Evolutionary conservation across 768 basidiomycete species (phyloP).

Genomic region (Krasilnikovozyma curviuscula): DNA sequence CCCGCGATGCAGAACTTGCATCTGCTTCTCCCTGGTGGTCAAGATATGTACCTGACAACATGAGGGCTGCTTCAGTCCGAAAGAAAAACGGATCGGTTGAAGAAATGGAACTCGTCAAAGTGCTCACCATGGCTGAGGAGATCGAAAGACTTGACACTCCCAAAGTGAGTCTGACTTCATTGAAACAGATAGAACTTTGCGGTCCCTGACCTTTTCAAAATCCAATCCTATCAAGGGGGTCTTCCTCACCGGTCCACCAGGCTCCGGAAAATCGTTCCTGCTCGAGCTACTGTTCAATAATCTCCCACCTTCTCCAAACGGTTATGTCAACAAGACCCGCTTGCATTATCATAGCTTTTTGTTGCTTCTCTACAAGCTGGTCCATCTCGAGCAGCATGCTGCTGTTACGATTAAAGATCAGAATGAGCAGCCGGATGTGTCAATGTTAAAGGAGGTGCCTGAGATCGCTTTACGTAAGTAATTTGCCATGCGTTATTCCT

Average conservation of each 20-base stretch:
- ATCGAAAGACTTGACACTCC: not conserved
- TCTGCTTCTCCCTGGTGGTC: slow-evolving; percentile 3
- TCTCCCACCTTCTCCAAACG: not conserved
- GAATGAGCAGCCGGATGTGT: too few species aligned
- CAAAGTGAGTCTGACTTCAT: too few species aligned
- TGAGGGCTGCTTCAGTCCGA: too few species aligned
- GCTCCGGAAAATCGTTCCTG: slow-evolving; percentile 6
- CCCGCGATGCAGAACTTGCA: not conserved
- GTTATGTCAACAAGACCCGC: not conserved
- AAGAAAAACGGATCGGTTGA: not conserved
- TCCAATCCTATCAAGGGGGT: too few species aligned
- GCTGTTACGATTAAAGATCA: too few species aligned
- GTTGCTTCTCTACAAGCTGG: slow-evolving; percentile 6
- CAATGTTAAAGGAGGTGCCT: too few species aligned
- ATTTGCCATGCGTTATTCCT: too few species aligned
- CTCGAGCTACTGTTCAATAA: slow-evolving; percentile 7
- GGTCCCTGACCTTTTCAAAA: too few species aligned
- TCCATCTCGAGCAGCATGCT: slow-evolving; percentile 5
- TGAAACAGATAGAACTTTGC: too few species aligned
- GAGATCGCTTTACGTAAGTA: too few species aligned
- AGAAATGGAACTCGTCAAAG: not conserved
- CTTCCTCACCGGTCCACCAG: slow-evolving; percentile 6
- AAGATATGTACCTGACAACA: not conserved
- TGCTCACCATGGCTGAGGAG: slow-evolving; percentile 7
- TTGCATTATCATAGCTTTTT: not conserved